A percentile compares a stretch with the other conserved stretches of the same genome.
phyloP scores from a whole-genome alignment of 345 rosid genomes.

The Garcia nutans region DNA sequence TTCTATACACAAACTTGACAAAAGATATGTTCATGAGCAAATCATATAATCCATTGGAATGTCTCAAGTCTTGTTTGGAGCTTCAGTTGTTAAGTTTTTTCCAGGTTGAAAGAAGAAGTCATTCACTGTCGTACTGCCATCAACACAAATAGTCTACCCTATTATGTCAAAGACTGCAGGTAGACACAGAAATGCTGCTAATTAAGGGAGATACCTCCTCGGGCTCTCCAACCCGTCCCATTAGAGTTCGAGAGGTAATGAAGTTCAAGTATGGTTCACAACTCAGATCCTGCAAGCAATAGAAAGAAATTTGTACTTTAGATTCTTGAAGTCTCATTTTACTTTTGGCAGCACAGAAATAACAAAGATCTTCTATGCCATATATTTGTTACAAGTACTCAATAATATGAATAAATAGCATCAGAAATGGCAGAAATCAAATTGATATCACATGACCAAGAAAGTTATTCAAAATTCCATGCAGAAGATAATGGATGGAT shows the following conservation, averaged over 20 bases:
- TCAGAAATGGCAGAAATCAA: too few relatives aligned
- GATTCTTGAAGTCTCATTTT: too few relatives aligned
- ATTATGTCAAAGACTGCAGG: constrained; percentile 14
- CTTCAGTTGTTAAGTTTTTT: too few relatives aligned
- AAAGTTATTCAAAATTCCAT: neutral
- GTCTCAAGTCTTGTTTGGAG: too few relatives aligned
- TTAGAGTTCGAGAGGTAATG: neutral
- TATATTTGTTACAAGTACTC: neutral
- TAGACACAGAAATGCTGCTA: constrained; percentile 11
- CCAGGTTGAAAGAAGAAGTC: neutral
- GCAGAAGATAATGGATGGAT: neutral
- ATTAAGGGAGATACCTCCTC: neutral
- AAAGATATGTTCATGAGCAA: too few relatives aligned
- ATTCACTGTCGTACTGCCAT: constrained; percentile 12
- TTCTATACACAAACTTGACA: too few relatives aligned
- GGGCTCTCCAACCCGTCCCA: constrained; percentile 19
- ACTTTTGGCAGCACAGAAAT: neutral
- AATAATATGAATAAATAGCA: too few relatives aligned
- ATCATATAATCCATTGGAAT: too few relatives aligned
- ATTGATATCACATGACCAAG: too few relatives aligned
- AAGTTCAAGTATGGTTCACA: neutral
- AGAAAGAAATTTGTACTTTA: neutral
- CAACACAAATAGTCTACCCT: constrained; percentile 19
- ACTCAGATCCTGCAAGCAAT: neutral
- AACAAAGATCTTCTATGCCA: too few relatives aligned